These are phyloP conservation scores for Astragalus membranaceus DNA, from an alignment of 306 rosid species.

Conservation along the genomic window DNA sequence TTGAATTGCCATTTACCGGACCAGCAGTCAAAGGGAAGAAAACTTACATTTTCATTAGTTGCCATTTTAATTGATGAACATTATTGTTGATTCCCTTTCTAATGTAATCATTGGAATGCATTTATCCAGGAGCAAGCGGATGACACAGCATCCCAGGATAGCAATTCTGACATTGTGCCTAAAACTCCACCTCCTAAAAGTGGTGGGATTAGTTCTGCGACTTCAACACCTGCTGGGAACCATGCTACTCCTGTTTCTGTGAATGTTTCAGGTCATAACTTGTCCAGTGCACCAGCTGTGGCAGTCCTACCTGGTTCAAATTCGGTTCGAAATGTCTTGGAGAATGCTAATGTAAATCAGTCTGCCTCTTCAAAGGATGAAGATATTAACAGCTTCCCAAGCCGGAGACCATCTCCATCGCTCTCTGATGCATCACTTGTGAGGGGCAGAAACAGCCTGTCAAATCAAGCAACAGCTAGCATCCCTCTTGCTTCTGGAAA, in stretches of 20 bases:
- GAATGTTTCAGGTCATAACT: slow-evolving; percentile 48
- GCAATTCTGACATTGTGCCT: slow-evolving; percentile 53
- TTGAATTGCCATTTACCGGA: not conserved
- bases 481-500: slow-evolving; percentile 55
- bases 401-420: slow-evolving; percentile 79
- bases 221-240: slow-evolving; percentile 59
- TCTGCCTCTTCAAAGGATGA: slow-evolving; percentile 70
- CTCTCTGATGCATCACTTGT: slow-evolving; percentile 69
- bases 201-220: slow-evolving; percentile 46
- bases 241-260: slow-evolving; percentile 42
- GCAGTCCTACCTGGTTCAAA: slow-evolving; percentile 46
- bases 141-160: slow-evolving; percentile 67
- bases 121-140: slow-evolving; percentile 78
- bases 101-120: slow-evolving; percentile 37
- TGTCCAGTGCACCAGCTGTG: slow-evolving; percentile 43
- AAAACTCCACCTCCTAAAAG: slow-evolving; percentile 82
- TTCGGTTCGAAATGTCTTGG: slow-evolving; percentile 46
- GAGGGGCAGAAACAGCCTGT: slow-evolving; percentile 60
- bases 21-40: not conserved
- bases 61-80: slow-evolving; percentile 16
- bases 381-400: slow-evolving; percentile 63
- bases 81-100: slow-evolving; percentile 26
- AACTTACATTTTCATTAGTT: slow-evolving; percentile 7
- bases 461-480: slow-evolving; percentile 57
- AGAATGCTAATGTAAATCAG: slow-evolving; percentile 46